phyloP scores from a whole-genome alignment of 1,284 basidiomycete species.

The Gastroboletus turbinatus region DNA sequence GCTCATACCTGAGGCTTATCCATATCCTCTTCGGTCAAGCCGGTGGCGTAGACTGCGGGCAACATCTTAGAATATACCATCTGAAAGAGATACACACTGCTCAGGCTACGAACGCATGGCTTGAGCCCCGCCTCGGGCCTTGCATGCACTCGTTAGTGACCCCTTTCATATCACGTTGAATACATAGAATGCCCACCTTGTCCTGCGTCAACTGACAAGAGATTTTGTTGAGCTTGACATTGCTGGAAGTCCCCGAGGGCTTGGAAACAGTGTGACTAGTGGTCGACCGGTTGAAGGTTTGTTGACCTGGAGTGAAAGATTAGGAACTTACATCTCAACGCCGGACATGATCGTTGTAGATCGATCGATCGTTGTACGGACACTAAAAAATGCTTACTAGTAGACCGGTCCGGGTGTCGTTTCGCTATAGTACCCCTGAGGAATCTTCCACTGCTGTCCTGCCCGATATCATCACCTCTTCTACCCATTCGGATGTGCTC shows the following conservation, averaged over 20 bases:
- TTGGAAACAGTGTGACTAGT: conserved; percentile 44
- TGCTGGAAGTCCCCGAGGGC: conserved; percentile 28
- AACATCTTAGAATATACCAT: conserved; percentile 4
- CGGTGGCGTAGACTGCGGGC: conserved; percentile 70
- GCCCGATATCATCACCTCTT: too few relatives aligned
- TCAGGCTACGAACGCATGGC: conserved; percentile 79
- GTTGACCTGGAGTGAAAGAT: not conserved
- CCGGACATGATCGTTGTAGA: conserved; percentile 44
- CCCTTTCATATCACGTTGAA: not conserved
- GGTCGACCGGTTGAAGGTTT: not conserved
- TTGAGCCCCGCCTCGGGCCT: conserved; percentile 75
- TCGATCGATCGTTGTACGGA: conserved; percentile 3
- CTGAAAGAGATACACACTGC: conserved; percentile 7
- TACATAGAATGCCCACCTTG: conserved; percentile 45
- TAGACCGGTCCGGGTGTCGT: conserved; percentile 8
- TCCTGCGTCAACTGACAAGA: conserved; percentile 69
- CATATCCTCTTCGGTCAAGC: conserved; percentile 78
- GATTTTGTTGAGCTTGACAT: conserved; percentile 66
- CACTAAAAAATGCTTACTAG: not conserved
- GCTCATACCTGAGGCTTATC: conserved; percentile 69
- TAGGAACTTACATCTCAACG: conserved; percentile 56
- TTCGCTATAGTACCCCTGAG: conserved; percentile 20
- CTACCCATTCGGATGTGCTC: too few relatives aligned
- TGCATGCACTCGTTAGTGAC: conserved; percentile 3
- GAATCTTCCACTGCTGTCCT: too few relatives aligned